Evolutionary conservation across 371 early-diverging fungal species (phyloP), one percentile per base, ranked within the genome.

Genomic region (Blyttiomyces sp.): DNA sequence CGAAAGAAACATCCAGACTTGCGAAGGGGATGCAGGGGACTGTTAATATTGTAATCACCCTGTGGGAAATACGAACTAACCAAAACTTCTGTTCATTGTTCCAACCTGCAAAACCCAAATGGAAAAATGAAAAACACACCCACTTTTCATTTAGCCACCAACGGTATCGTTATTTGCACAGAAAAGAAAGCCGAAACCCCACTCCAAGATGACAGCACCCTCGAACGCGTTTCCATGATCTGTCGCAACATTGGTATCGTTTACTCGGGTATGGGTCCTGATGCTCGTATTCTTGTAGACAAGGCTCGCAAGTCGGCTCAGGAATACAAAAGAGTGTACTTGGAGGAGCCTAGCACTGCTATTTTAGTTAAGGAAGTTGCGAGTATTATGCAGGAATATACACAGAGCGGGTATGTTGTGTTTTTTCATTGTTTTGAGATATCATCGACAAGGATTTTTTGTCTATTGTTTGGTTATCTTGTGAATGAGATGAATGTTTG

Each of bases 241-340:
- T 93, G 92, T 67, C 79, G 87, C 56, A 93, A 89, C 73, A 91
- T 97, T 66, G 98, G 96, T 58, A 87, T 99, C 83, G 94, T 96
- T 48, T 98, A 96, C 75, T 92, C 96, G 33, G 99, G 99, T 44
- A 95, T 99, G 93, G 95, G 94, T 0, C 96, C 96, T 34, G 96
- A 95, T 80, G 92, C 93, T 70, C 87, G 96, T 57, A 90, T 97
- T n/a, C 79, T 97, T 46, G 90, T 95, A 53, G 86, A 84, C 73
- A 92, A 91, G 71, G 96, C 97, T 54, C 86, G 99, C 64, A 98
- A 98, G 76, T 84, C 88, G 43, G 97, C 96, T 45, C 97, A 96
- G 69, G 87, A 86, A 65, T 97, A 98, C 80, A 89, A 89, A 66
- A 81, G 88, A 58, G 83, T 91, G n/a, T 96, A 96, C 71, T 83